Base-by-base conservation (phyloP, 139 green algal species). In the Asterochloris erici region DNA sequence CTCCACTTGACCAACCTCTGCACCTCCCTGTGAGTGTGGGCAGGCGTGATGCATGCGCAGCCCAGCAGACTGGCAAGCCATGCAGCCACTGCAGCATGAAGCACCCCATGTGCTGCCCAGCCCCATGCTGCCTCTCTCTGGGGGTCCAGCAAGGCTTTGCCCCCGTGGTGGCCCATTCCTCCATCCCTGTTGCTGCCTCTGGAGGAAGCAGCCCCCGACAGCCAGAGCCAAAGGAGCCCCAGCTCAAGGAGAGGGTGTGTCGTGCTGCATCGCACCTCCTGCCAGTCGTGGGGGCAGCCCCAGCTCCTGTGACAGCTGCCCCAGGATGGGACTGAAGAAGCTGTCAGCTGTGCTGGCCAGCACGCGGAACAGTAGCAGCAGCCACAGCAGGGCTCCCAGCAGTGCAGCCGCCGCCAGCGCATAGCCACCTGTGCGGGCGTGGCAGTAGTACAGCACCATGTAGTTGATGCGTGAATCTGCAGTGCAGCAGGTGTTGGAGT, bases 221-320 rank as follows among this genome's bases (percentile, higher is more conserved):
- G 6, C 2, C 2, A 54, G 38, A 54, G 38, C 38, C 38, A 54
- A 54, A 54, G 38, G 38, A 54, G 38, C 38, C 38, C 38, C 38
- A 54, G 38, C 38, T 71, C 4, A 71, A 71, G 61, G 23, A 23
- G 21, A 62, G 19, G 28, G 0, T 62, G 61, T 21, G 24, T n/a
- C 77, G 12, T 54, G 16, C 26, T 23, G 23, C 4, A 63, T 26
- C n/a, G 12, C 76, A 92, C 90, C 90, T 85, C 93, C 95, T 11
- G 91, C 94, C 84, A 98, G 93, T 60, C 95, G 86, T 19, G 95
- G 95, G 62, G 94, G 86, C 86, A 98, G 90, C 27, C 94, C 94
- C 38, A 95, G 86, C 38, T 97, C 93, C 83, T 95, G 91, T 13
- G 87, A 90, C 47, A 96, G 86, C 82, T 96, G 89, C 1, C 93